A percentile compares a stretch with the other conserved stretches of the same genome.
Evolutionary conservation across 257 asterid genomes (phyloP).

Genomic region (Forsythia viridissima): DNA sequence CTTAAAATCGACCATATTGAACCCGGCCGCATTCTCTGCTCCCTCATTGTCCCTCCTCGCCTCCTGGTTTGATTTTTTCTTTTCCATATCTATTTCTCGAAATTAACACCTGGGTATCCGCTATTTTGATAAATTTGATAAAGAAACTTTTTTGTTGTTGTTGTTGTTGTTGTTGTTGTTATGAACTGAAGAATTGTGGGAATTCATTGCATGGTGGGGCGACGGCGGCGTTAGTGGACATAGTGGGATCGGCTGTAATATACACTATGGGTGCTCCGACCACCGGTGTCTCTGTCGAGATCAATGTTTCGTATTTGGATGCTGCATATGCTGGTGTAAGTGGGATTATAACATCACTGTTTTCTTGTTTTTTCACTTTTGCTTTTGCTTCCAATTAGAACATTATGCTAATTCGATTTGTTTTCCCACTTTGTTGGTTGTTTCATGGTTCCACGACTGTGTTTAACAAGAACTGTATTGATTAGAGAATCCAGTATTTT

Average conservation of each 20-base stretch:
- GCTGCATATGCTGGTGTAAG: slow-evolving; percentile 70
- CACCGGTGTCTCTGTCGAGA: slow-evolving; percentile 77
- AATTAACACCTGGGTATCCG: not conserved
- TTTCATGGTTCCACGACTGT: not conserved
- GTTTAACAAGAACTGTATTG: not conserved
- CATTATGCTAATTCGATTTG: not conserved
- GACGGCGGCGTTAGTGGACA: slow-evolving; percentile 73
- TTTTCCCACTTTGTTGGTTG: not conserved
- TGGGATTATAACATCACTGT: not conserved
- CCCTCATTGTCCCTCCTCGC: slow-evolving; percentile 72
- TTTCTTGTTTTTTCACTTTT: not conserved
- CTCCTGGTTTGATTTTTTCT: slow-evolving; percentile 49
- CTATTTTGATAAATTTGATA: not conserved
- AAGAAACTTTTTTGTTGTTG: not conserved
- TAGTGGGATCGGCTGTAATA: slow-evolving; percentile 63
- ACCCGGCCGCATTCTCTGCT: slow-evolving; percentile 69
- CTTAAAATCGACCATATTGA: slow-evolving; percentile 58
- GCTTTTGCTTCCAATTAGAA: not conserved
- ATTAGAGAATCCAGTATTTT: not conserved
- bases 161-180: not conserved
- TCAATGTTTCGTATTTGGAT: slow-evolving; percentile 62
- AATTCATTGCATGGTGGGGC: slow-evolving; percentile 81
- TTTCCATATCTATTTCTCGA: not conserved
- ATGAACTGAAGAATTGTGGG: slow-evolving; percentile 50
- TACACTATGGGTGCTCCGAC: slow-evolving; percentile 51